phyloP scores from a whole-genome alignment of 2,329 filamentous ascomycete genomes.

The Leptographium lundbergii region DNA sequence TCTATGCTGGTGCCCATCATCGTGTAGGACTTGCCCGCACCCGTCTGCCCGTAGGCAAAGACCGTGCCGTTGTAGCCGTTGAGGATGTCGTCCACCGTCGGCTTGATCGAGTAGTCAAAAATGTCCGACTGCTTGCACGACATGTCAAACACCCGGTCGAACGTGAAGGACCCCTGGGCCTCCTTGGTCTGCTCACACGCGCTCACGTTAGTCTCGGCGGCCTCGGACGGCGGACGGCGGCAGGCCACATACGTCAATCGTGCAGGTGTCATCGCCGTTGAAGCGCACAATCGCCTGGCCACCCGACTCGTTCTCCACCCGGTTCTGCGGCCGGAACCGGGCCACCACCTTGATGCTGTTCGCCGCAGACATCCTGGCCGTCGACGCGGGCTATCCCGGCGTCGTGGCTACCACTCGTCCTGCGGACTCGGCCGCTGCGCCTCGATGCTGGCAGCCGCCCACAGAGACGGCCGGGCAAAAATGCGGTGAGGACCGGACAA shows the following conservation, averaged over 20 bases:
- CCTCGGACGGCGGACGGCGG: background rate
- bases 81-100: conserved; percentile 93
- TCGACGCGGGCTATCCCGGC: conserved; percentile 5
- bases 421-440: background rate
- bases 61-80: conserved; percentile 99
- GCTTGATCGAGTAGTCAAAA: conserved; percentile 94
- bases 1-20: conserved; percentile 98
- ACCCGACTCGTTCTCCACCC: conserved; percentile 77
- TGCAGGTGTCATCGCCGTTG: conserved; percentile 78
- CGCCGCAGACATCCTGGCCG: conserved; percentile 39
- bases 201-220: conserved; percentile 16
- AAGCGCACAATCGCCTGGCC: conserved; percentile 88
- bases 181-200: conserved; percentile 62
- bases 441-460: background rate
- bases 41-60: conserved; percentile 96
- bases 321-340: conserved; percentile 95
- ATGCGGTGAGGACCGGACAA: background rate
- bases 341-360: conserved; percentile 82
- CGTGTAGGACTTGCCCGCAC: conserved; percentile 96
- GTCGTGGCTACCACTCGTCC: background rate
- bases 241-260: conserved; percentile 56
- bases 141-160: conserved; percentile 97
- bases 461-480: background rate
- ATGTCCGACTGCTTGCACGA: conserved; percentile 80
- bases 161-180: conserved; percentile 77